These are phyloP conservation scores for Leccinum boreale DNA, from an alignment of 768 basidiomycete genomes.

Conservation along the genomic window DNA sequence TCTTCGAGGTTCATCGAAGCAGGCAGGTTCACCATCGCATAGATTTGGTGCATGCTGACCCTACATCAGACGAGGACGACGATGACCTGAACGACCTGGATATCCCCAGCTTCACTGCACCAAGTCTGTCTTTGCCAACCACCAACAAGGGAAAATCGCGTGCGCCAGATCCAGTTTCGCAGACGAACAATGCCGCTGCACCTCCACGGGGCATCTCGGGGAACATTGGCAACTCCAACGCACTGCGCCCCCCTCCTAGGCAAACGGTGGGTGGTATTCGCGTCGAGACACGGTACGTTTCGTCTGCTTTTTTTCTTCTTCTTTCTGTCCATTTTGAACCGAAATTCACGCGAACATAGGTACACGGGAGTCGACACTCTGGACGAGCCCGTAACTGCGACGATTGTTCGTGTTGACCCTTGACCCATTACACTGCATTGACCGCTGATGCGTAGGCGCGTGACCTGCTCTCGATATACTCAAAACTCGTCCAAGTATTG, in stretches of 20 bases:
- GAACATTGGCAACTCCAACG: conserved; percentile 60
- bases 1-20: conserved; percentile 80
- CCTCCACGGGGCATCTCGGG: conserved; percentile 53
- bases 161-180: conserved; percentile 51
- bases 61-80: conserved; percentile 54
- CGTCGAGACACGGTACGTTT: conserved; percentile 79
- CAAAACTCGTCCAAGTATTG: conserved; percentile 90
- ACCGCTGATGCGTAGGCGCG: conserved; percentile 55
- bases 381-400: conserved; percentile 86
- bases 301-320: background rate
- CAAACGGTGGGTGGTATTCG: conserved; percentile 80
- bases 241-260: conserved; percentile 43
- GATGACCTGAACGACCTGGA: conserved; percentile 80
- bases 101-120: conserved; percentile 78
- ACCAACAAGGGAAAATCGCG: conserved; percentile 71
- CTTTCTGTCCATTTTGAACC: no score
- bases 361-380: conserved; percentile 85
- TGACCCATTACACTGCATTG: conserved; percentile 1
- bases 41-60: background rate
- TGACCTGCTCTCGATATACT: conserved; percentile 86
- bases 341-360: conserved; percentile 26
- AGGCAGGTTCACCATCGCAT: conserved; percentile 38
- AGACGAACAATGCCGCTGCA: conserved; percentile 34
- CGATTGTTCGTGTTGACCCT: conserved; percentile 63
- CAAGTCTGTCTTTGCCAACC: conserved; percentile 45